Percentiles rank a stretch among this genome's conserved stretches.
Evolutionary conservation across 1,284 basidiomycete species (phyloP).

Genomic region (Malassezia obtusa): DNA sequence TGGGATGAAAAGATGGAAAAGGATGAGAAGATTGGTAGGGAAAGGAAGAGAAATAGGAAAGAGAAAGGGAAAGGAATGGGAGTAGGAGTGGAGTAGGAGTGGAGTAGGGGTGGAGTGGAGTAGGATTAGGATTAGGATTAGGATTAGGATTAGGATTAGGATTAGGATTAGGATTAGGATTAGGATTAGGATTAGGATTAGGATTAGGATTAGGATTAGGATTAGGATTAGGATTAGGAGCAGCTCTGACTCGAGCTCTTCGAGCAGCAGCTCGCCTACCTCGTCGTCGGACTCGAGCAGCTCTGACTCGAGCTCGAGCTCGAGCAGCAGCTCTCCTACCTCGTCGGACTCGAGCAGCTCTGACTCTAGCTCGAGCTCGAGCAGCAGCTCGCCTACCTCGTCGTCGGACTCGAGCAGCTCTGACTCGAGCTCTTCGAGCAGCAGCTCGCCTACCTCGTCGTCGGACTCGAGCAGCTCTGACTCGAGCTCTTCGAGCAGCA

Average conservation of each 20-base stretch:
- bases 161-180: slow-evolving; percentile 14
- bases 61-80: not conserved
- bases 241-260: not conserved
- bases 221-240: slow-evolving; percentile 1
- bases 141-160: slow-evolving; percentile 13
- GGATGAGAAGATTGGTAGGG: not conserved
- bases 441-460: not conserved
- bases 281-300: not conserved
- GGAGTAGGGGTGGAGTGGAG: too few species aligned
- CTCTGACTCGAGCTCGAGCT: not conserved
- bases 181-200: slow-evolving; percentile 13
- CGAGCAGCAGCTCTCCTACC: not conserved
- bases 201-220: not conserved
- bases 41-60: not conserved
- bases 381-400: not conserved
- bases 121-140: slow-evolving; percentile 6
- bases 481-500: not conserved
- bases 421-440: not conserved
- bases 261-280: not conserved
- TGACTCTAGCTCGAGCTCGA: not conserved
- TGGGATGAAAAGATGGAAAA: not conserved
- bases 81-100: too few species aligned
- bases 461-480: not conserved
- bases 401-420: not conserved
- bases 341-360: not conserved